Conservation (phyloP, 495 filamentous ascomycete genomes). For the Xylaria venustula region DNA sequence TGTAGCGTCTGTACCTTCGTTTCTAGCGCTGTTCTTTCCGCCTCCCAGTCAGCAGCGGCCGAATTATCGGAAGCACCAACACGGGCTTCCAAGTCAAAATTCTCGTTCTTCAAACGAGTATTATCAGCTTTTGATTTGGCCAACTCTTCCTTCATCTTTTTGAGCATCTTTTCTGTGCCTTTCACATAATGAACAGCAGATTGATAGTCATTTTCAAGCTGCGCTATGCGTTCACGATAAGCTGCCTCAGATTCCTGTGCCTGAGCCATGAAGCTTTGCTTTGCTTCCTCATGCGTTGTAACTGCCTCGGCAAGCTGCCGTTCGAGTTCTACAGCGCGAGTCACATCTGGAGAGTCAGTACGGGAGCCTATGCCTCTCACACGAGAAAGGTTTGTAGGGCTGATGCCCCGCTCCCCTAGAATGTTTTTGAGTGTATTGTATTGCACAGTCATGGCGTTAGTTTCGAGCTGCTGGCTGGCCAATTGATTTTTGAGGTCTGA, state of each 20-base stretch:
- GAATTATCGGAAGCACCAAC: slow-evolving; percentile 38
- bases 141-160: slow-evolving; percentile 96
- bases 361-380: slow-evolving; percentile 51
- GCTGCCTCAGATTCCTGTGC: slow-evolving; percentile 79
- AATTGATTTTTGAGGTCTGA: slow-evolving; percentile 75
- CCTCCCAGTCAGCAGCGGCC: slow-evolving; percentile 66
- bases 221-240: slow-evolving; percentile 87
- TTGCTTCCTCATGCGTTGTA: slow-evolving; percentile 81
- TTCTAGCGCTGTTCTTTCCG: slow-evolving; percentile 67
- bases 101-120: slow-evolving; percentile 73
- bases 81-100: slow-evolving; percentile 59
- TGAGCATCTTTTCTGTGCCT: slow-evolving; percentile 97
- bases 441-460: slow-evolving; percentile 86
- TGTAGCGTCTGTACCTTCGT: slow-evolving; percentile 67
- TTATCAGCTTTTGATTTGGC: slow-evolving; percentile 85
- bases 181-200: slow-evolving; percentile 99
- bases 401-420: slow-evolving; percentile 80
- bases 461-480: slow-evolving; percentile 79
- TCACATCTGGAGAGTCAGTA: slow-evolving; percentile 78
- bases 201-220: slow-evolving; percentile 94
- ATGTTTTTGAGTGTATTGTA: slow-evolving; percentile 90
- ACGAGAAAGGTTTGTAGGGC: slow-evolving; percentile 55
- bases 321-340: slow-evolving; percentile 83
- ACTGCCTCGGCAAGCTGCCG: slow-evolving; percentile 77
- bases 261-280: slow-evolving; percentile 68